These are phyloP conservation scores for Arthrobotrys entomopaga DNA, from an alignment of 2,329 filamentous ascomycete genomes.

Conservation along the genomic window DNA sequence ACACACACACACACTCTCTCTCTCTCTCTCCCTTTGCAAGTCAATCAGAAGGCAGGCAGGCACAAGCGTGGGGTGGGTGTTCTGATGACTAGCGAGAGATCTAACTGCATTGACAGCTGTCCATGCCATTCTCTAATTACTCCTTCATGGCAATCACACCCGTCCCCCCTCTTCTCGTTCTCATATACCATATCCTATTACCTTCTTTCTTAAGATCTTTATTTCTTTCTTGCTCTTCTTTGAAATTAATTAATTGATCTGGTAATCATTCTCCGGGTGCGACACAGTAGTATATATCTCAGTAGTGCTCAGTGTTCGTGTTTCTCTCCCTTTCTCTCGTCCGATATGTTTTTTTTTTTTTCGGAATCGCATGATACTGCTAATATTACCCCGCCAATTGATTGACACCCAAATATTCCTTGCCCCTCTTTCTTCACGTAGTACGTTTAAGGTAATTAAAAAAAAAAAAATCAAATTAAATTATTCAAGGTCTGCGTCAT, in stretches of 20 bases:
- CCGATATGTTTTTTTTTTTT: no score
- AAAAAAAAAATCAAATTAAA: no score
- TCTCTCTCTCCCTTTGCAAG: no score
- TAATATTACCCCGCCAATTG: conserved; percentile 29
- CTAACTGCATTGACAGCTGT: conserved; percentile 49
- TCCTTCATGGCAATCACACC: conserved; percentile 12
- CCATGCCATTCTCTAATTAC: conserved; percentile 7
- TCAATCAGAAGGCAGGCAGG: conserved; percentile 20
- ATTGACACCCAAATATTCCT: conserved; percentile 4
- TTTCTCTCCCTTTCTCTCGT: no score
- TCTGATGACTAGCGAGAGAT: conserved; percentile 15
- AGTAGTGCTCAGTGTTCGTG: no score
- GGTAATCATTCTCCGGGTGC: no score
- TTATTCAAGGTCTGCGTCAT: no score
- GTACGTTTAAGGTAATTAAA: no score
- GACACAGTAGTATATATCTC: no score
- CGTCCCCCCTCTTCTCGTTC: neutral
- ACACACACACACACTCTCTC: no score
- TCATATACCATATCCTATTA: neutral
- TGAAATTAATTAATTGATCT: neutral
- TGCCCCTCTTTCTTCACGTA: no score
- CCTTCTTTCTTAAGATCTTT: neutral
- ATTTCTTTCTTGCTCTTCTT: neutral
- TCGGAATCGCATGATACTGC: no score
- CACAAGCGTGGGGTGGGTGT: conserved; percentile 31